Evolutionary conservation across 2,329 filamentous ascomycete genomes (phyloP), one percentile per base, ranked within the genome.

Genomic region (Clathrospora elynae): DNA sequence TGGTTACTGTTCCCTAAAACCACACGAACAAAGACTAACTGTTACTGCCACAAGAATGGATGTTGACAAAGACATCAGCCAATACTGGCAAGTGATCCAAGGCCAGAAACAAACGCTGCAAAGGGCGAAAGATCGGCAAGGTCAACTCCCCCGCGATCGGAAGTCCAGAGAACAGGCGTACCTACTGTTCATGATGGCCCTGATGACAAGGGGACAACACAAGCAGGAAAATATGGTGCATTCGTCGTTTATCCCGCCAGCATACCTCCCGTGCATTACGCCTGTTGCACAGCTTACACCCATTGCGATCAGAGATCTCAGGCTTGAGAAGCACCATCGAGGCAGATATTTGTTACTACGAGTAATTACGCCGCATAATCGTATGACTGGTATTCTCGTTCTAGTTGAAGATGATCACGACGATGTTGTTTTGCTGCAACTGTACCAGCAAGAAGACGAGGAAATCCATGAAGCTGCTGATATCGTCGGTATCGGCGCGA

Each of bases 281-380:
- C 26, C 54, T 34, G n/a, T 60, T 4, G 41, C n/a, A 16, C 3
- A 10, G 40, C 10, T 22, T 62, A 50, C 41, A 14, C 35, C 40
- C 6, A 52, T 65, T 7, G 44, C 50, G 31, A 64, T 74, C 34
- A 51, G 48, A 20, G 49, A 69, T 9, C 61, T 76, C 5, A 30
- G 19, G 11, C 54, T 73, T 11, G 70, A 74, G 46, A 72, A 59
- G n/a, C 71, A 74, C 41, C 72, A 75, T 53, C 59, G 68, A 5
- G 72, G 67, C 1, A 54, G 4, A 0, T 73, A 69, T 35, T 24
- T 74, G 6, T 29, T 71, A 3, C 12, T 74, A 8, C 56, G 66
- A 35, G 48, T 57, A 5, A 50, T 72, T 8, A 67, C 65, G 0
- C 53, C 55, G 1, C 49, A 48, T 1, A 38, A 22, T n/a, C 38